phyloP scores from a whole-genome alignment of 2,329 filamentous ascomycete species.

The Rhynchosporium graminicola region DNA sequence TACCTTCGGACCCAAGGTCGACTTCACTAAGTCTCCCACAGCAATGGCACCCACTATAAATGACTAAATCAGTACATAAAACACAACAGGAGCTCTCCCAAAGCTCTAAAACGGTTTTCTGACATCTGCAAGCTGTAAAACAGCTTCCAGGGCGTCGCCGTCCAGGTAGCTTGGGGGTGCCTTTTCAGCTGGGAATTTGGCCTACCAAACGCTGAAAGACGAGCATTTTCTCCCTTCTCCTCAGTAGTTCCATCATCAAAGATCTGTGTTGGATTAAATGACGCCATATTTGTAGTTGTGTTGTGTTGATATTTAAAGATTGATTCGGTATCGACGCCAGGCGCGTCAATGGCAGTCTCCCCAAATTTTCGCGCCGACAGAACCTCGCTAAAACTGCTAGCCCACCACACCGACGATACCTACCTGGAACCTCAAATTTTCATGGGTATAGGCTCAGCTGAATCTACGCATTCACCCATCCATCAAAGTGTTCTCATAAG shows the following conservation, averaged over 20 bases:
- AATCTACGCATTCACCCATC: background rate
- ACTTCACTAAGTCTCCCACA: conserved; percentile 96
- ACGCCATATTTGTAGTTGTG: conserved; percentile 41
- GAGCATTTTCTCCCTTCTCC: conserved; percentile 98
- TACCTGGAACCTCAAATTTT: conserved; percentile 3
- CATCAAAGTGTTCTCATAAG: background rate
- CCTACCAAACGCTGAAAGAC: conserved; percentile 79
- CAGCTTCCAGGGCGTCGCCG: background rate
- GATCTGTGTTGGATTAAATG: conserved; percentile 91
- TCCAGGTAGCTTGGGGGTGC: background rate
- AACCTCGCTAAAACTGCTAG: conserved; percentile 17
- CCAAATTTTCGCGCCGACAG: conserved; percentile 18
- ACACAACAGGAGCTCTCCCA: background rate
- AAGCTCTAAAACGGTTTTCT: background rate
- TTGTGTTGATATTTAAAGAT: conserved; percentile 13
- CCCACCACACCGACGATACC: conserved; percentile 13
- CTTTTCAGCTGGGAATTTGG: background rate
- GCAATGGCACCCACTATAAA: conserved; percentile 83
- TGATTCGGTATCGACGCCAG: conserved; percentile 19
- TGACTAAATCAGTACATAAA: background rate
- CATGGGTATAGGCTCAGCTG: background rate
- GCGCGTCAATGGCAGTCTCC: conserved; percentile 9
- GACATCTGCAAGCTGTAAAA: conserved; percentile 1
- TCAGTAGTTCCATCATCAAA: conserved; percentile 96
- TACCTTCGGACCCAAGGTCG: conserved; percentile 79